phyloP scores from a whole-genome alignment of 495 filamentous ascomycete species.

The Daldinia bambusicola region DNA sequence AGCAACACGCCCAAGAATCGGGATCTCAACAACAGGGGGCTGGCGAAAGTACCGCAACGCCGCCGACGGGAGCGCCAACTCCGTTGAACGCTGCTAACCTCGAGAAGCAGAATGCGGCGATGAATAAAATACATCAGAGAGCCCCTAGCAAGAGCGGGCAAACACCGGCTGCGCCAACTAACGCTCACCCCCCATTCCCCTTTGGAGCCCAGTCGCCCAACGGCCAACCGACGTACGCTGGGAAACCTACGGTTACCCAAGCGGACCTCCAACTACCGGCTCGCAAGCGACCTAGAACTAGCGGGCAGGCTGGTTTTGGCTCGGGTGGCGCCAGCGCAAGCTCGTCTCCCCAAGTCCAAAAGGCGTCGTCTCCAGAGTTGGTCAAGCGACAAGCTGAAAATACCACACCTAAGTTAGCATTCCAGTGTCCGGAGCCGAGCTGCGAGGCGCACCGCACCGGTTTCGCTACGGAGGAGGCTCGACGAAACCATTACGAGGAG shows the following conservation, averaged over 20 bases:
- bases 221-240: constrained; percentile 69
- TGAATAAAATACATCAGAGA: constrained; percentile 62
- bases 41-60: constrained; percentile 35
- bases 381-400: constrained; percentile 55
- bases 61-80: constrained; percentile 50
- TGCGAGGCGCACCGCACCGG: constrained; percentile 61
- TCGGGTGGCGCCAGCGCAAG: constrained; percentile 46
- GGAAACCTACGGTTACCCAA: constrained; percentile 56
- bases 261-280: constrained; percentile 63
- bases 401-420: constrained; percentile 52
- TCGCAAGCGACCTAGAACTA: constrained; percentile 64
- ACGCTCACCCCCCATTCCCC: constrained; percentile 71
- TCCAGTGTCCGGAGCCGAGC: constrained; percentile 55
- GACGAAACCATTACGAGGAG: constrained; percentile 61
- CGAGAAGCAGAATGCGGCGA: constrained; percentile 67
- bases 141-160: constrained; percentile 52
- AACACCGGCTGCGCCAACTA: constrained; percentile 71
- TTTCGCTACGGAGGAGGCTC: constrained; percentile 64
- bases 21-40: constrained; percentile 37
- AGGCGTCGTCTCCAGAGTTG: constrained; percentile 58
- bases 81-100: constrained; percentile 74
- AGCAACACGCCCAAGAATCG: constrained; percentile 33
- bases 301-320: constrained; percentile 39
- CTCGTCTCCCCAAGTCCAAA: constrained; percentile 60
- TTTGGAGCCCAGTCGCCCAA: constrained; percentile 77